Evolutionary conservation across 441 rosid genomes (phyloP).

Genomic region (Pelargonium fulgidum): DNA sequence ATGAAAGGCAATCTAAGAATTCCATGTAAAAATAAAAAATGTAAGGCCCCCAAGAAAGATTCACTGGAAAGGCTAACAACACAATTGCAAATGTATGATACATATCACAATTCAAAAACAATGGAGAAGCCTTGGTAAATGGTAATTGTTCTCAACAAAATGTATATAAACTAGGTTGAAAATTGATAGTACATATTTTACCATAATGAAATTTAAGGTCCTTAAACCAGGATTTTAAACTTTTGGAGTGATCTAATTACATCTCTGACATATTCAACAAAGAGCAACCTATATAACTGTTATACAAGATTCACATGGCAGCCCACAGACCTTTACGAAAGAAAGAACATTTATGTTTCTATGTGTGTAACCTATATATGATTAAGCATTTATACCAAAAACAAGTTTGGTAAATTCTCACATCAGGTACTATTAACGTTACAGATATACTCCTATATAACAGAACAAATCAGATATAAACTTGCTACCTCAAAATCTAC

Average conservation of each 20-base stretch:
- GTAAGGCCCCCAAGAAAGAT: neutral
- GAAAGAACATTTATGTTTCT: neutral
- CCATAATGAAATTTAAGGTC: neutral
- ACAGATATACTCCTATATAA: constrained; percentile 4
- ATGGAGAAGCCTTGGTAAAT: neutral
- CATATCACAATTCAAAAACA: constrained; percentile 2
- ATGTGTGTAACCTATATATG: neutral
- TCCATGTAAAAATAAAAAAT: constrained; percentile 15
- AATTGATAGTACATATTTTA: neutral
- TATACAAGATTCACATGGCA: too few species aligned
- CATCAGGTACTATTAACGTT: neutral
- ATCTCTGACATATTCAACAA: too few species aligned
- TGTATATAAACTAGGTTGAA: neutral
- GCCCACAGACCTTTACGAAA: too few species aligned
- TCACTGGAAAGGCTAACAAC: neutral
- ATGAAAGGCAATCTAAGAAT: constrained; percentile 60
- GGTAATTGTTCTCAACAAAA: neutral
- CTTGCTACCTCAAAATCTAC: constrained; percentile 88
- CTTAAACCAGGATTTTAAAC: neutral
- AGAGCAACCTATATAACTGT: too few species aligned
- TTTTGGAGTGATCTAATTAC: too few species aligned
- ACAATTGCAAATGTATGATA: neutral
- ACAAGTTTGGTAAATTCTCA: neutral
- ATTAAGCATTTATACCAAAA: neutral
- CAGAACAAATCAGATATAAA: constrained; percentile 6